Conservation (phyloP, 1,284 basidiomycete genomes). For the Leccinum pachyderme region DNA sequence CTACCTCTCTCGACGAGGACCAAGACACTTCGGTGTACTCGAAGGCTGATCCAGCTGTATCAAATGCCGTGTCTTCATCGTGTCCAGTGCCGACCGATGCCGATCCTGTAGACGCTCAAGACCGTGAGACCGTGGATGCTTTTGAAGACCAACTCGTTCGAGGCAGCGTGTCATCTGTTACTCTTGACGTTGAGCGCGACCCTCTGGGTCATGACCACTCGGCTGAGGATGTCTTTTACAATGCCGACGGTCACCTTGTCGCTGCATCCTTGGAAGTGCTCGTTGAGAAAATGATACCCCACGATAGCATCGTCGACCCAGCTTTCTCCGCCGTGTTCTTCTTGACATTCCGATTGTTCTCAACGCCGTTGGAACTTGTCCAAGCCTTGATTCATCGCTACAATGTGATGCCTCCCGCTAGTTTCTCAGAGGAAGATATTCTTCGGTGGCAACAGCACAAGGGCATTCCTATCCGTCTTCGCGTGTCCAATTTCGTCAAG, state of each 20-base stretch:
- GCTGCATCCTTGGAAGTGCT: constrained; percentile 88
- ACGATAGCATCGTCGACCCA: constrained; percentile 84
- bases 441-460: constrained; percentile 83
- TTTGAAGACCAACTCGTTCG: constrained; percentile 57
- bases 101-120: constrained; percentile 48
- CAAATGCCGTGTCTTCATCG: constrained; percentile 33
- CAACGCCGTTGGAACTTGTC: constrained; percentile 74
- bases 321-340: constrained; percentile 89
- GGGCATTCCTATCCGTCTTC: constrained; percentile 82
- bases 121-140: constrained; percentile 32
- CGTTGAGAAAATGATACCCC: constrained; percentile 96
- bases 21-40: constrained; percentile 33
- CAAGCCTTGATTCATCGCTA: constrained; percentile 80
- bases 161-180: constrained; percentile 51
- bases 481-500: constrained; percentile 91
- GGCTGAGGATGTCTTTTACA: constrained; percentile 84
- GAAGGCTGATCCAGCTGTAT: constrained; percentile 5
- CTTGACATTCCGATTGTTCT: constrained; percentile 94
- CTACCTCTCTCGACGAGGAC: constrained; percentile 50
- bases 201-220: constrained; percentile 67
- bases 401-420: constrained; percentile 64
- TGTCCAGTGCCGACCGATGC: constrained; percentile 50
- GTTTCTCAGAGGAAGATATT: constrained; percentile 61
- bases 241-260: constrained; percentile 85
- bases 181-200: constrained; percentile 48